Evolutionary conservation across 192 early-diverging fungal species (phyloP).

Genomic region (Glomus cerebriforme): DNA sequence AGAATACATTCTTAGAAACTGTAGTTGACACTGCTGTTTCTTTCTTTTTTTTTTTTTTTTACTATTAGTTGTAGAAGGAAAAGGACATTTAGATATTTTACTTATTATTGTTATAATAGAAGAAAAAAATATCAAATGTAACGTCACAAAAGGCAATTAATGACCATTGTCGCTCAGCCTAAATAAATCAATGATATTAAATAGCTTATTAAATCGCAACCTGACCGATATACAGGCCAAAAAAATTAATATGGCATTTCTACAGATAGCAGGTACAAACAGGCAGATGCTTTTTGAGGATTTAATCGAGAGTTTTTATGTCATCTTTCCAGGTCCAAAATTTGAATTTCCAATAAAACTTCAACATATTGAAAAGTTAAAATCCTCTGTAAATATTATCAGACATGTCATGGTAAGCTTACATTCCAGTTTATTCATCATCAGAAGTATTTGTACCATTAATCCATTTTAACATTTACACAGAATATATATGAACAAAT

Average conservation of each 20-base stretch:
- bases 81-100: too few relatives aligned
- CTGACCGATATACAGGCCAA: slow-evolving; percentile 12
- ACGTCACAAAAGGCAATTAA: slow-evolving; percentile 31
- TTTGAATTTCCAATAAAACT: slow-evolving; percentile 30
- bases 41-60: too few relatives aligned
- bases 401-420: slow-evolving; percentile 26
- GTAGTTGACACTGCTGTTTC: too few relatives aligned
- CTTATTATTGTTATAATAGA: too few relatives aligned
- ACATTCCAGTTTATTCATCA: not conserved
- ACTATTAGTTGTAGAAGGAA: too few relatives aligned
- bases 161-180: slow-evolving; percentile 30
- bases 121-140: too few relatives aligned
- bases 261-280: slow-evolving; percentile 28
- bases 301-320: slow-evolving; percentile 30
- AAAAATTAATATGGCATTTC: slow-evolving; percentile 22
- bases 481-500: slow-evolving; percentile 31
- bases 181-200: slow-evolving; percentile 34
- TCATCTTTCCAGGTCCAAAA: slow-evolving; percentile 19
- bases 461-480: slow-evolving; percentile 30
- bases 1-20: too few relatives aligned
- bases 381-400: slow-evolving; percentile 34
- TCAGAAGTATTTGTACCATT: slow-evolving; percentile 19
- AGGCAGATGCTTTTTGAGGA: slow-evolving; percentile 31
- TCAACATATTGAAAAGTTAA: slow-evolving; percentile 26
- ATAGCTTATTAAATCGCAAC: slow-evolving; percentile 26